phyloP scores from a whole-genome alignment of 805 yeast genomes.

The Kluyveromyces aestuarii region DNA sequence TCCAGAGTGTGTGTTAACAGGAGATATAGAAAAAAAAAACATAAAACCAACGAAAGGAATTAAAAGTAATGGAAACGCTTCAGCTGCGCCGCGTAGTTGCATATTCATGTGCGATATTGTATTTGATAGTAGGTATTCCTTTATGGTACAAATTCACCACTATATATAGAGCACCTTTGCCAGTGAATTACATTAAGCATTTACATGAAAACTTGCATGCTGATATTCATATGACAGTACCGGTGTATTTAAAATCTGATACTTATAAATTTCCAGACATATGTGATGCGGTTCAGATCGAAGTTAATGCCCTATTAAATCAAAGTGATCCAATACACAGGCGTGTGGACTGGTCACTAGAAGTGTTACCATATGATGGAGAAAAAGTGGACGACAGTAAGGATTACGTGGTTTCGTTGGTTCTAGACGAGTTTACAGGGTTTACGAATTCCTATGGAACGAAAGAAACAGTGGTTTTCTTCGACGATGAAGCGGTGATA shows the following conservation, averaged over 20 bases:
- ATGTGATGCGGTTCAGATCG: constrained; percentile 42
- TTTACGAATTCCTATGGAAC: constrained; percentile 35
- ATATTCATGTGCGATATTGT: constrained; percentile 19
- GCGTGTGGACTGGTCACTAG: constrained; percentile 30
- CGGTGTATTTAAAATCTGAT: constrained; percentile 33
- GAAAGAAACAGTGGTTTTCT: constrained; percentile 30
- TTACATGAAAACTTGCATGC: constrained; percentile 31
- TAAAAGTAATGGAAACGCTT: constrained; percentile 3
- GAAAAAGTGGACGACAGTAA: constrained; percentile 8
- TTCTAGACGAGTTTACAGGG: constrained; percentile 35
- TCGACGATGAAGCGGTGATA: constrained; percentile 34
- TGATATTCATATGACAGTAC: constrained; percentile 37
- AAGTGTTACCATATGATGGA: constrained; percentile 17
- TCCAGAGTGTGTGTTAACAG: background rate
- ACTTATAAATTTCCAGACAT: constrained; percentile 60
- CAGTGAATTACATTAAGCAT: constrained; percentile 28
- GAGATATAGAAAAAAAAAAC: too few species aligned
- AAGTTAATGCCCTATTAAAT: constrained; percentile 36
- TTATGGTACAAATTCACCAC: constrained; percentile 35
- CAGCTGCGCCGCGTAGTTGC: constrained; percentile 16
- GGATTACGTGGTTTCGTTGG: constrained; percentile 26
- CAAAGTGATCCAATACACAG: constrained; percentile 12
- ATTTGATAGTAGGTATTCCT: constrained; percentile 32
- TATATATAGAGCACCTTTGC: constrained; percentile 34
- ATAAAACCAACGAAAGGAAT: background rate